Evolutionary conservation across 176 grass and related monocot species (phyloP).

Genomic region (Miscanthus lutarioriparius): DNA sequence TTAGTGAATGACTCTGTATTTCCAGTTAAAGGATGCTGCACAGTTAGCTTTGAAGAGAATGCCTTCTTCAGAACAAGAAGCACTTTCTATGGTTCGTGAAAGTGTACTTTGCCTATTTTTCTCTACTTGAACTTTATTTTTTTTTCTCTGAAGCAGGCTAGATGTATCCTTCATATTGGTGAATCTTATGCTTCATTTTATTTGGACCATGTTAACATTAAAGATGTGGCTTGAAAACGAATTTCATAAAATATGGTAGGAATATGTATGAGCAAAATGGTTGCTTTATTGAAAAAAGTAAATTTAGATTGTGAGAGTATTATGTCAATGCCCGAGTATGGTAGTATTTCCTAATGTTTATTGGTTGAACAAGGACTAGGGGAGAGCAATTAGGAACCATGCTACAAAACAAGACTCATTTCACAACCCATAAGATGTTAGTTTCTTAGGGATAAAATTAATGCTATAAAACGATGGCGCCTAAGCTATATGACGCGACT

Average conservation of each 20-base stretch:
- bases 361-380: background rate
- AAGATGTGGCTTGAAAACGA: background rate
- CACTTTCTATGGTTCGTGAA: slow-evolving; percentile 82
- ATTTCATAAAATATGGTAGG: background rate
- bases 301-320: background rate
- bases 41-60: slow-evolving; percentile 98
- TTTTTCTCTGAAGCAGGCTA: background rate
- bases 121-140: background rate
- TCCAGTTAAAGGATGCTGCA: slow-evolving; percentile 96
- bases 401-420: background rate
- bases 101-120: slow-evolving; percentile 16
- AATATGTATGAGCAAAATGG: background rate
- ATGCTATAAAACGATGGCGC: background rate
- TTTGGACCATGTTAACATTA: background rate
- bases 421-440: background rate
- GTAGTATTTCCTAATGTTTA: background rate
- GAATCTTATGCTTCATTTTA: background rate
- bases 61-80: slow-evolving; percentile 98
- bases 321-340: background rate
- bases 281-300: background rate
- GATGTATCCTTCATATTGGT: background rate
- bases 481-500: background rate
- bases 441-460: background rate
- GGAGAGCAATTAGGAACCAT: background rate
- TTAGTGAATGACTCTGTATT: slow-evolving; percentile 22